Conservation (phyloP, 352 stramenopile species). For the Nannochloropsis limnetica region DNA sequence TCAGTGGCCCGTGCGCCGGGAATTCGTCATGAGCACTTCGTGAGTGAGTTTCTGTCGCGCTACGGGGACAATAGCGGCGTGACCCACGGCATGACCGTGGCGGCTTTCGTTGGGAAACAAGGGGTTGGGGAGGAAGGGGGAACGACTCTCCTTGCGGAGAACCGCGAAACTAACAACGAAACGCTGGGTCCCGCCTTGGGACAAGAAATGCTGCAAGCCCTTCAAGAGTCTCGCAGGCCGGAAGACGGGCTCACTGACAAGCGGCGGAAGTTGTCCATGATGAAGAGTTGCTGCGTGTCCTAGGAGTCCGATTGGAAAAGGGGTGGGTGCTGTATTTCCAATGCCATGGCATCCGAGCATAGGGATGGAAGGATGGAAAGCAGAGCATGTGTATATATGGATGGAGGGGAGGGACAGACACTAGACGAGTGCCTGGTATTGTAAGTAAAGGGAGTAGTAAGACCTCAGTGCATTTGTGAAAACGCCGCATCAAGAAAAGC, state of each 20-base stretch:
- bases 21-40: constrained; percentile 35
- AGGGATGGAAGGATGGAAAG: neutral
- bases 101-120: neutral
- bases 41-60: neutral
- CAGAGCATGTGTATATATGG: neutral
- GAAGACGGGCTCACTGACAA: neutral
- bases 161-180: constrained; percentile 1
- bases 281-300: neutral
- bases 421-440: neutral
- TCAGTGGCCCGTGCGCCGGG: neutral
- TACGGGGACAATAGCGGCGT: neutral
- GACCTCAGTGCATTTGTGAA: neutral
- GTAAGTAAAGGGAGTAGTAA: neutral
- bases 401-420: neutral
- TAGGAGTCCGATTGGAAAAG: neutral
- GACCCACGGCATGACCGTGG: neutral
- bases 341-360: neutral
- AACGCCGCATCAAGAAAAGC: neutral
- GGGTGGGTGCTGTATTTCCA: neutral
- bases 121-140: neutral
- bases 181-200: neutral
- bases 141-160: neutral
- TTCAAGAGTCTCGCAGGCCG: neutral
- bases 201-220: neutral
- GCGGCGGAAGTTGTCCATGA: neutral